phyloP scores from a whole-genome alignment of 306 rosid genomes.

The Trichosanthes truncata region DNA sequence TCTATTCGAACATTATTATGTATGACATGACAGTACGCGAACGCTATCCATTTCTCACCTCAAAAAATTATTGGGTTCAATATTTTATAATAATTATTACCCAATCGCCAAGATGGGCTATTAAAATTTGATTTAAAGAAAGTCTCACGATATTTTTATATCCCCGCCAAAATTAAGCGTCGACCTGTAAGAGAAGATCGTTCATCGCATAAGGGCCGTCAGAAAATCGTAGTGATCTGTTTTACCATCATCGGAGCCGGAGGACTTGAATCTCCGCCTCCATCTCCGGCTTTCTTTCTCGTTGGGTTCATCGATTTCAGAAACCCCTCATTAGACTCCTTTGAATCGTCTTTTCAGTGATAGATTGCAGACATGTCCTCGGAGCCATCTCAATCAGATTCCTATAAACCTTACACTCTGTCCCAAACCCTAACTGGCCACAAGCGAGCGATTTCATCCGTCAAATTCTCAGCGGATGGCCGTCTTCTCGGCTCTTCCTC shows the following conservation, averaged over 20 bases:
- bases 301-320: background rate
- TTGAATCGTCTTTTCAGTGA: background rate
- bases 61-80: too few species aligned
- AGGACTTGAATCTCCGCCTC: background rate
- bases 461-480: conserved; percentile 82
- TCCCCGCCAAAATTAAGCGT: background rate
- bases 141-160: background rate
- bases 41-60: too few species aligned
- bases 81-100: too few species aligned
- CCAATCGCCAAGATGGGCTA: background rate
- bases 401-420: background rate
- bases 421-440: conserved; percentile 13
- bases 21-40: too few species aligned
- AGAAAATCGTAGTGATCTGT: background rate
- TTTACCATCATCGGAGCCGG: background rate
- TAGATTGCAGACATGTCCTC: background rate
- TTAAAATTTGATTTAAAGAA: background rate
- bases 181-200: background rate
- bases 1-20: too few species aligned
- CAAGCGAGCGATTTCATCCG: conserved; percentile 53
- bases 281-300: background rate
- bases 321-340: background rate
- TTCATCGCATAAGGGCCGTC: background rate
- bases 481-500: conserved; percentile 85
- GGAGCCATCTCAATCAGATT: background rate